Evolutionary conservation across 23 red algal genomes (phyloP).

Genomic region (Chondrus crispus): DNA sequence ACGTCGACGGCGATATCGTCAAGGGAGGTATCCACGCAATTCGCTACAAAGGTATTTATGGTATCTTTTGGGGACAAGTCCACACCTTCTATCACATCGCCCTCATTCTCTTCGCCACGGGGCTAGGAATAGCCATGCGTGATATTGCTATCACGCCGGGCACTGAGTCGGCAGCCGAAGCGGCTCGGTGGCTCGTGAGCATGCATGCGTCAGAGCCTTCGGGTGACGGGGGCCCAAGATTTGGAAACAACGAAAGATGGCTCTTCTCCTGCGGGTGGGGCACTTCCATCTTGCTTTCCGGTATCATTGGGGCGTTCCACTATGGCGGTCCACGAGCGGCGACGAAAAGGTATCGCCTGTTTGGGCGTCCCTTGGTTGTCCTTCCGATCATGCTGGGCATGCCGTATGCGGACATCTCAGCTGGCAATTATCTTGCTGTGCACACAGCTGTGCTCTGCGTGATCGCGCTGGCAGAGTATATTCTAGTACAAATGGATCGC

Average conservation of each 20-base stretch:
- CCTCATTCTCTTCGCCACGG: slow-evolving; percentile 59
- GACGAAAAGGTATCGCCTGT: slow-evolving; percentile 17
- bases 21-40: slow-evolving; percentile 56
- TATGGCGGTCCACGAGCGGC: slow-evolving; percentile 55
- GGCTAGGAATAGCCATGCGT: slow-evolving; percentile 45
- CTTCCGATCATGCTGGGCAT: slow-evolving; percentile 24
- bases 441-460: slow-evolving; percentile 27
- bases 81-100: slow-evolving; percentile 64
- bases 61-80: slow-evolving; percentile 44
- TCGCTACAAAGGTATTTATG: slow-evolving; percentile 3
- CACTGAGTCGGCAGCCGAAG: not conserved
- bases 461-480: slow-evolving; percentile 26
- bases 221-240: not conserved
- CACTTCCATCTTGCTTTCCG: slow-evolving; percentile 37
- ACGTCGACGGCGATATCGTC: slow-evolving; percentile 48
- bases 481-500: slow-evolving; percentile 48
- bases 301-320: slow-evolving; percentile 15
- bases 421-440: slow-evolving; percentile 8
- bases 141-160: slow-evolving; percentile 2
- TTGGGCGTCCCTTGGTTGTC: not conserved
- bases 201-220: too few species aligned
- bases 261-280: slow-evolving; percentile 61
- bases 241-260: slow-evolving; percentile 35
- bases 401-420: slow-evolving; percentile 23
- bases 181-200: too few species aligned